phyloP scores from a whole-genome alignment of 1,284 basidiomycete species.

The Vanrija sp. region DNA sequence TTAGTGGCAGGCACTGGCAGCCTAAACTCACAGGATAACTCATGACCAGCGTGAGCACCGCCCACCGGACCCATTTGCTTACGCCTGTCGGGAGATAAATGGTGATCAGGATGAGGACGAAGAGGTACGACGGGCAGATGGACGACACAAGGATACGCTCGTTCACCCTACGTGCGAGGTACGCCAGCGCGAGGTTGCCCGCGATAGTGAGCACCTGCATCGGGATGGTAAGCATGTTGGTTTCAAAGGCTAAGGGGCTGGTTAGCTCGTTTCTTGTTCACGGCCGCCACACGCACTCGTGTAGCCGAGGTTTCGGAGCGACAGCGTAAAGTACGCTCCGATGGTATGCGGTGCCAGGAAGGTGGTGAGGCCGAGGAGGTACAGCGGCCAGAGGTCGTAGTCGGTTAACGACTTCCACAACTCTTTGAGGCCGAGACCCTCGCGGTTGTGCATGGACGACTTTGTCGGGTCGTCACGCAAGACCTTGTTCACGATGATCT shows the following conservation, averaged over 20 bases:
- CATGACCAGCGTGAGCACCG: constrained; percentile 16
- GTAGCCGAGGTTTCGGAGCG: constrained; percentile 31
- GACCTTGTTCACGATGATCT: constrained; percentile 51
- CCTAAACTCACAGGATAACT: constrained; percentile 9
- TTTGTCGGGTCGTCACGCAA: constrained; percentile 52
- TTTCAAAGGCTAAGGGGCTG: constrained; percentile 27
- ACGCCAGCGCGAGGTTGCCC: constrained; percentile 32
- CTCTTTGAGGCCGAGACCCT: constrained; percentile 34
- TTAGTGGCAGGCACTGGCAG: no score
- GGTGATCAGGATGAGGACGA: constrained; percentile 26
- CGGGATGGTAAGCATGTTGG: constrained; percentile 47
- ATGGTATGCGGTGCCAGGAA: constrained; percentile 29
- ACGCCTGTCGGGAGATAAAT: constrained; percentile 22
- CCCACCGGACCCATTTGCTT: constrained; percentile 23
- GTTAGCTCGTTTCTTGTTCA: no score
- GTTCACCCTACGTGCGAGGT: constrained; percentile 25
- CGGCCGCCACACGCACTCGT: constrained; percentile 8
- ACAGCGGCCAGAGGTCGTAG: constrained; percentile 50
- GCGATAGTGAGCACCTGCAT: constrained; percentile 35
- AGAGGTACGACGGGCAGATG: constrained; percentile 26
- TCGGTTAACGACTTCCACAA: constrained; percentile 40
- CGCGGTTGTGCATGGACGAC: constrained; percentile 49
- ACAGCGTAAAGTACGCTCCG: constrained; percentile 30
- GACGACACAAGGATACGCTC: constrained; percentile 22
- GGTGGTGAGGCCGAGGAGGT: constrained; percentile 32